These are phyloP conservation scores for Penicillium ucsense DNA, from an alignment of 495 filamentous ascomycete genomes.

Conservation along the genomic window DNA sequence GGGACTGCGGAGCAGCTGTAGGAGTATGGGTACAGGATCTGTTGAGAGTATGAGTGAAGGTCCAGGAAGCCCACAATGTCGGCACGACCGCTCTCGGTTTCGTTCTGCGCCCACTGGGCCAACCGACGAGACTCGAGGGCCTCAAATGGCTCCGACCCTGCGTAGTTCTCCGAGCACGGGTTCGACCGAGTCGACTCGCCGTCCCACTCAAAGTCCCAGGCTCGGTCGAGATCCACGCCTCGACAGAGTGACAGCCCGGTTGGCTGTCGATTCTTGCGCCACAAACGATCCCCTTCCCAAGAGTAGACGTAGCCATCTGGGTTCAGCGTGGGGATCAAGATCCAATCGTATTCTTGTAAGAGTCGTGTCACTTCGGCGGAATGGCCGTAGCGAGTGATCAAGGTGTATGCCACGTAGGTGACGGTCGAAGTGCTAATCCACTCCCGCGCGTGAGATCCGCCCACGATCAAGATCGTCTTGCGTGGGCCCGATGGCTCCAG, in stretches of 20 bases:
- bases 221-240: conserved; percentile 81
- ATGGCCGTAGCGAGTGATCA: conserved; percentile 74
- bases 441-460: conserved; percentile 84
- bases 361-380: conserved; percentile 57
- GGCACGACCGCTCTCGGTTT: conserved; percentile 59
- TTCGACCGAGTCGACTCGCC: conserved; percentile 55
- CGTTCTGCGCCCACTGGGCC: conserved; percentile 77
- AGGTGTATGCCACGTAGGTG: conserved; percentile 81
- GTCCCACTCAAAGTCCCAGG: conserved; percentile 80
- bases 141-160: conserved; percentile 76
- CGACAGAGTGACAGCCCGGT: conserved; percentile 76
- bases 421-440: conserved; percentile 93
- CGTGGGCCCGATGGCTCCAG: conserved; percentile 34
- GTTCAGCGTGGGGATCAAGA: conserved; percentile 85
- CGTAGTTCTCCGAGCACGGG: conserved; percentile 87
- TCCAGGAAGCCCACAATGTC: conserved; percentile 79
- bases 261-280: conserved; percentile 89
- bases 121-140: conserved; percentile 66
- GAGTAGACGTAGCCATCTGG: conserved; percentile 92
- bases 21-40: conserved; percentile 87
- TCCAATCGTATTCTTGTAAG: conserved; percentile 71
- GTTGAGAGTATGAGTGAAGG: conserved; percentile 91
- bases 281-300: conserved; percentile 84
- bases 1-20: conserved; percentile 70
- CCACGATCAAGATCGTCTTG: conserved; percentile 74